Evolutionary conservation across 192 early-diverging fungal species (phyloP).

Genomic region (Coemansia sp.): DNA sequence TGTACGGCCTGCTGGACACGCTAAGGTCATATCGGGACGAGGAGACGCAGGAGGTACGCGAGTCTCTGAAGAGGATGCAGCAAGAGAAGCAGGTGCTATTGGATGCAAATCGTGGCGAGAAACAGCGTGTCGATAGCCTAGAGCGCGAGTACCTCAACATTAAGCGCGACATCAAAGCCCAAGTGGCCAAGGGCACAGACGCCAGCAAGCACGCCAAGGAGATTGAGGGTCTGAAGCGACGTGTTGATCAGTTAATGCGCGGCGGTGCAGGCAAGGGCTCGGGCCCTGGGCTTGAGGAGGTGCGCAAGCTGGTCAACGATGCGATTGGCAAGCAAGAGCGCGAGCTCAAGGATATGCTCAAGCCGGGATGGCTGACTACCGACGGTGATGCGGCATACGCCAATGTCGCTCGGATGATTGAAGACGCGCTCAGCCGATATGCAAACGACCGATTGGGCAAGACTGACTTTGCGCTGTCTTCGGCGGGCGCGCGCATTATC

Average conservation of each 20-base stretch:
- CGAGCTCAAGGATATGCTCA: slow-evolving; percentile 36
- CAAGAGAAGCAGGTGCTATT: slow-evolving; percentile 34
- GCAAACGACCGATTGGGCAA: slow-evolving; percentile 58
- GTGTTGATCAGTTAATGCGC: slow-evolving; percentile 42
- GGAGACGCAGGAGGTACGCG: slow-evolving; percentile 39
- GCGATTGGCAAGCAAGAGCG: slow-evolving; percentile 40
- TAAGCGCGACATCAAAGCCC: slow-evolving; percentile 40
- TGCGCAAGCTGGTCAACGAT: slow-evolving; percentile 38
- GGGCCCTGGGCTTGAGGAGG: slow-evolving; percentile 22
- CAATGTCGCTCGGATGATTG: slow-evolving; percentile 55
- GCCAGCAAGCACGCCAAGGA: slow-evolving; percentile 25
- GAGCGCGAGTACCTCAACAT: slow-evolving; percentile 42
- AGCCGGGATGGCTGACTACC: slow-evolving; percentile 38
- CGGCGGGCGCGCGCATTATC: slow-evolving; percentile 66
- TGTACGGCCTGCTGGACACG: slow-evolving; percentile 42
- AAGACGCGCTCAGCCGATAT: slow-evolving; percentile 61
- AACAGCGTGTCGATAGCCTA: slow-evolving; percentile 44
- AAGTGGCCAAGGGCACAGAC: slow-evolving; percentile 9
- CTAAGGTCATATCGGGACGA: slow-evolving; percentile 43
- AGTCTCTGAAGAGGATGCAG: slow-evolving; percentile 37
- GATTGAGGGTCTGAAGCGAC: slow-evolving; percentile 23
- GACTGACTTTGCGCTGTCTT: slow-evolving; percentile 69
- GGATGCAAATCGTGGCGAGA: slow-evolving; percentile 30
- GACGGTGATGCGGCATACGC: slow-evolving; percentile 45
- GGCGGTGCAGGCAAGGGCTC: slow-evolving; percentile 19